Evolutionary conservation across 768 basidiomycete species (phyloP).

Genomic region (Chalciporus sphaerocephalus): DNA sequence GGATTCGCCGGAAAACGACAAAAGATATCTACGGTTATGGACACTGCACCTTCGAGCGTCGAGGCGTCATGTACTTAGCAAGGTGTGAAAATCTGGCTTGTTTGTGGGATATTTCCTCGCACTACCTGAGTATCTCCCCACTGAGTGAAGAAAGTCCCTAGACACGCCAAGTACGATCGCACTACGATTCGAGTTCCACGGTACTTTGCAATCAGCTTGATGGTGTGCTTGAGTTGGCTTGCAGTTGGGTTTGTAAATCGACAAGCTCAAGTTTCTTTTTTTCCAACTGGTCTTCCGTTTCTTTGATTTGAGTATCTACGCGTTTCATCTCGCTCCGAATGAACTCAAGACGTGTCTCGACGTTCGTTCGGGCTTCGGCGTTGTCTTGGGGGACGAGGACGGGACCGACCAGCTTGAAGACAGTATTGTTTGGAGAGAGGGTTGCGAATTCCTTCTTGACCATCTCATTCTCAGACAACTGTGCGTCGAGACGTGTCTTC

Average conservation of each 20-base stretch:
- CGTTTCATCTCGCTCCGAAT: slow-evolving; percentile 84
- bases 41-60: too few species aligned
- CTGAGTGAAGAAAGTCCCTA: too few species aligned
- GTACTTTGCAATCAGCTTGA: slow-evolving; percentile 6
- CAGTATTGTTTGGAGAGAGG: slow-evolving; percentile 67
- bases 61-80: too few species aligned
- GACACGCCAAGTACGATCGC: too few species aligned
- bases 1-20: too few species aligned
- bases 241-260: slow-evolving; percentile 59
- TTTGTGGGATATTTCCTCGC: too few species aligned
- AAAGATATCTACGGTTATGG: too few species aligned
- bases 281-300: slow-evolving; percentile 70
- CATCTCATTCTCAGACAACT: slow-evolving; percentile 85
- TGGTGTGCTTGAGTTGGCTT: slow-evolving; percentile 29
- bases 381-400: slow-evolving; percentile 89
- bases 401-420: slow-evolving; percentile 91
- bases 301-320: slow-evolving; percentile 77
- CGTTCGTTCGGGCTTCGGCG: slow-evolving; percentile 78
- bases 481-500: slow-evolving; percentile 83
- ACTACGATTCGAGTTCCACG: background rate
- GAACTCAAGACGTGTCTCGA: slow-evolving; percentile 86
- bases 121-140: too few species aligned
- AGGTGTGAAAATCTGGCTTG: too few species aligned
- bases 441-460: slow-evolving; percentile 90
- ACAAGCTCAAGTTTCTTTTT: slow-evolving; percentile 80